A percentile compares a stretch with the other conserved stretches of the same genome.
These are phyloP conservation scores for Biscogniauxia sp. DNA, from an alignment of 2,329 filamentous ascomycete species.

Conservation along the genomic window DNA sequence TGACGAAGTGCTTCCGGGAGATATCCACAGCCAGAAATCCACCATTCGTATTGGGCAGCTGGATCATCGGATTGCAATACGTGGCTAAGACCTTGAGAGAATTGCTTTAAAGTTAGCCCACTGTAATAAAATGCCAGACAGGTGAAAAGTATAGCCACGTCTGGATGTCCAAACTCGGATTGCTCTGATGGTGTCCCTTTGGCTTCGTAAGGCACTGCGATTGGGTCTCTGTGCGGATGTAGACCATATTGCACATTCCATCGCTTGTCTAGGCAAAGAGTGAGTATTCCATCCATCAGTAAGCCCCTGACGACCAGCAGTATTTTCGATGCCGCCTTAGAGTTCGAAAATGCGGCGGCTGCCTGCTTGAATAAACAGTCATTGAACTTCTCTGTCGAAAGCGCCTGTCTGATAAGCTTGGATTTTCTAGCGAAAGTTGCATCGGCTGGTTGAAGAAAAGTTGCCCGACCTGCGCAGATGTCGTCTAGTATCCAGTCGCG, in stretches of 20 bases:
- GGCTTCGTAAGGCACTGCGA: conserved; percentile 65
- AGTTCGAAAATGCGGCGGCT: conserved; percentile 30
- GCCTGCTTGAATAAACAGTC: conserved; percentile 17
- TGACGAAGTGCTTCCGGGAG: conserved; percentile 45
- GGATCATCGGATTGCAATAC: conserved; percentile 56
- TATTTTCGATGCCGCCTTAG: conserved; percentile 28
- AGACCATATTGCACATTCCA: conserved; percentile 68
- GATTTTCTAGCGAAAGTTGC: conserved; percentile 1
- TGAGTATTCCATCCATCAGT: conserved; percentile 56
- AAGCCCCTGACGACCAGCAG: conserved; percentile 63
- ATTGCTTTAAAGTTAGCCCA: conserved; percentile 49
- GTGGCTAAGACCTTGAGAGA: conserved; percentile 46
- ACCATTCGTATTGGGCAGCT: conserved; percentile 51
- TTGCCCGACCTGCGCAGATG: conserved; percentile 35
- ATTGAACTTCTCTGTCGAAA: conserved; percentile 25
- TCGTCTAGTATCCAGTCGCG: conserved; percentile 39
- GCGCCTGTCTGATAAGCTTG: conserved; percentile 13
- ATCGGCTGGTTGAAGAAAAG: conserved; percentile 19
- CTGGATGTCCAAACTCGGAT: conserved; percentile 66
- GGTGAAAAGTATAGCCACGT: conserved; percentile 64
- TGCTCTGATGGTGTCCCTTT: conserved; percentile 62
- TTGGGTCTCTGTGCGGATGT: conserved; percentile 50
- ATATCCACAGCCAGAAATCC: conserved; percentile 35
- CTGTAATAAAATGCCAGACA: conserved; percentile 66
- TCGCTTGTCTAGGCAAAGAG: conserved; percentile 57